These are phyloP conservation scores for Colletotrichum sp. DNA, from an alignment of 2,329 filamentous ascomycete species.

Conservation along the genomic window DNA sequence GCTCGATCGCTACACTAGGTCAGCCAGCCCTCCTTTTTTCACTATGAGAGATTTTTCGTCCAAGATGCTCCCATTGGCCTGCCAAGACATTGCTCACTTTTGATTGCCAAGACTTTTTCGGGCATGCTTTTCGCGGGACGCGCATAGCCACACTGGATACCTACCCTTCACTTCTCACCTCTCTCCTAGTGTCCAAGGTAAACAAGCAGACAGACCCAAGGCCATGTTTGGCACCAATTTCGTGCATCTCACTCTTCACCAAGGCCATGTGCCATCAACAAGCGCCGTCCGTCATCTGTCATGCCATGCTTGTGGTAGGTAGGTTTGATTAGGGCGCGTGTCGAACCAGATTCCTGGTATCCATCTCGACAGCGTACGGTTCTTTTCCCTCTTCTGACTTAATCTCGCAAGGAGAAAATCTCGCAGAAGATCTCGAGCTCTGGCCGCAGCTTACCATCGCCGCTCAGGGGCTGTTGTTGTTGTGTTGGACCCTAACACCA, in stretches of 20 bases:
- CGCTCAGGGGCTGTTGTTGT: background rate
- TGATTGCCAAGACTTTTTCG: background rate
- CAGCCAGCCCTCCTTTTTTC: background rate
- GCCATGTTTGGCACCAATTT: background rate
- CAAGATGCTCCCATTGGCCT: conserved; percentile 8
- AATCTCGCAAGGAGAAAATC: background rate
- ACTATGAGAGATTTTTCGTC: conserved; percentile 5
- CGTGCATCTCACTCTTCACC: background rate
- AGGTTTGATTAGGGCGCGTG: background rate
- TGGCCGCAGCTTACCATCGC: background rate
- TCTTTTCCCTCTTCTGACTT: background rate
- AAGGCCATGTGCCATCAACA: background rate
- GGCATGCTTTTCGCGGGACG: background rate
- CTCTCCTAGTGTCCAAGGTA: background rate
- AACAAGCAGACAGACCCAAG: background rate
- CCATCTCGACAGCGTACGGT: background rate
- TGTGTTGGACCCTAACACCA: background rate
- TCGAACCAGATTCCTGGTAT: background rate
- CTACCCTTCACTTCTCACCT: background rate
- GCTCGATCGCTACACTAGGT: no score
- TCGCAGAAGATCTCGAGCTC: background rate
- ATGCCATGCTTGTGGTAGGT: background rate
- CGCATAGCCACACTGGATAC: background rate
- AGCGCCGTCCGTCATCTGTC: background rate
- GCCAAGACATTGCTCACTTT: conserved; percentile 11